These are phyloP conservation scores for Camelina laxa DNA, from an alignment of 345 rosid species.

Conservation along the genomic window DNA sequence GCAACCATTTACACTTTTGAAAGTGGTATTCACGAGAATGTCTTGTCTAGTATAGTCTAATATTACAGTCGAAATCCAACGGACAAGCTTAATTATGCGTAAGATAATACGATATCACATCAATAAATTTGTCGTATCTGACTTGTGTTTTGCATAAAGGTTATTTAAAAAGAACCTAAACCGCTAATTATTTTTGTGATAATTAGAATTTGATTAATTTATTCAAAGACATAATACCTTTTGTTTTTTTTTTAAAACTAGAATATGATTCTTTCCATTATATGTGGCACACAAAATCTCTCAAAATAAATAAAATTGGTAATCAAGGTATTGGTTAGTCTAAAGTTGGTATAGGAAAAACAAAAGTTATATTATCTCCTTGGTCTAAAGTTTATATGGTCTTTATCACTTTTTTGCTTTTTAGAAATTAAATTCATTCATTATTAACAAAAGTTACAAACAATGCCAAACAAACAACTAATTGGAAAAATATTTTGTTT, in stretches of 20 bases:
- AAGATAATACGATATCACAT: slow-evolving; percentile 36
- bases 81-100: slow-evolving; percentile 34
- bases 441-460: background rate
- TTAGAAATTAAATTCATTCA: background rate
- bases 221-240: slow-evolving; percentile 36
- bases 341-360: slow-evolving; percentile 39
- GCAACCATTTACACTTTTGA: background rate
- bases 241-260: slow-evolving; percentile 25
- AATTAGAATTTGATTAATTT: slow-evolving; percentile 28
- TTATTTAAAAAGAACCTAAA: slow-evolving; percentile 13
- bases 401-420: slow-evolving; percentile 38
- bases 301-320: slow-evolving; percentile 19
- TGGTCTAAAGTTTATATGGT: slow-evolving; percentile 38
- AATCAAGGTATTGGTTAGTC: slow-evolving; percentile 36
- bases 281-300: slow-evolving; percentile 45
- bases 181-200: slow-evolving; percentile 34
- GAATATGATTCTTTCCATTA: slow-evolving; percentile 48
- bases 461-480: background rate
- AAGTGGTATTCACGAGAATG: background rate
- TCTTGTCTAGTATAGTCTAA: background rate
- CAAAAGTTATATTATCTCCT: slow-evolving; percentile 38
- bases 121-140: slow-evolving; percentile 42
- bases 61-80: slow-evolving; percentile 6
- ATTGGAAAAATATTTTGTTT: background rate
- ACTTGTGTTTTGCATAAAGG: slow-evolving; percentile 32